These are phyloP conservation scores for Colletotrichum camelliae DNA, from an alignment of 2,329 filamentous ascomycete species.

Conservation along the genomic window DNA sequence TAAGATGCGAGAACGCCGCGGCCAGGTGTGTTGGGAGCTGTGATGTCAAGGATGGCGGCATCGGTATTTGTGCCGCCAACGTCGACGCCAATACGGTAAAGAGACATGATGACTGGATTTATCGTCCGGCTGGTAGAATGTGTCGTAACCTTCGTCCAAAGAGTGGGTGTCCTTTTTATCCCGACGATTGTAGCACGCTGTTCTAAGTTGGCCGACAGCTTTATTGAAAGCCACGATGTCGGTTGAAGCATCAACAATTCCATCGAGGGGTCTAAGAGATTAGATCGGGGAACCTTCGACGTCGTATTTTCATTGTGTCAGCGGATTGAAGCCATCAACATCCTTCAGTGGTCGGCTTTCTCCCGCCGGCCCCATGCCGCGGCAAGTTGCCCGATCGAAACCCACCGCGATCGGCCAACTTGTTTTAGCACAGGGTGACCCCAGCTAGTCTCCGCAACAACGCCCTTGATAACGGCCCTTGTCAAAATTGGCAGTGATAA, in stretches of 20 bases:
- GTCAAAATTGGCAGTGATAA: neutral
- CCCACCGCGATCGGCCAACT: neutral
- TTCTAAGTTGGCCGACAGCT: neutral
- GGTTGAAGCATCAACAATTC: neutral
- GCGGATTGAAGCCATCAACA: neutral
- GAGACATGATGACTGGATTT: constrained; percentile 30
- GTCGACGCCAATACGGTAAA: constrained; percentile 50
- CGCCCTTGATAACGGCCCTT: neutral
- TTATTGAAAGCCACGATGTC: neutral
- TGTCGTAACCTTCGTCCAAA: neutral
- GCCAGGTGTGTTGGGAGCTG: constrained; percentile 34
- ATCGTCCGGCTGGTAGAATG: neutral
- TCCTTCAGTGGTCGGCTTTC: neutral
- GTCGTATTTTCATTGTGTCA: neutral
- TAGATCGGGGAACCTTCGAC: neutral
- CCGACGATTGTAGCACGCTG: too few species aligned
- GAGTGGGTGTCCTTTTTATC: neutral
- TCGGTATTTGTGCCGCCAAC: constrained; percentile 49
- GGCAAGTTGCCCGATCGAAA: constrained; percentile 1
- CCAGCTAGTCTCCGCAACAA: neutral
- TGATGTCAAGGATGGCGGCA: constrained; percentile 48
- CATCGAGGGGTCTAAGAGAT: neutral
- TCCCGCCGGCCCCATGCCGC: neutral
- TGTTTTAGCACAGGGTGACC: neutral
- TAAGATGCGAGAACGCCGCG: constrained; percentile 50